These are phyloP conservation scores for Cryptomeria japonica DNA, from an alignment of 75 land plant species.

Conservation along the genomic window DNA sequence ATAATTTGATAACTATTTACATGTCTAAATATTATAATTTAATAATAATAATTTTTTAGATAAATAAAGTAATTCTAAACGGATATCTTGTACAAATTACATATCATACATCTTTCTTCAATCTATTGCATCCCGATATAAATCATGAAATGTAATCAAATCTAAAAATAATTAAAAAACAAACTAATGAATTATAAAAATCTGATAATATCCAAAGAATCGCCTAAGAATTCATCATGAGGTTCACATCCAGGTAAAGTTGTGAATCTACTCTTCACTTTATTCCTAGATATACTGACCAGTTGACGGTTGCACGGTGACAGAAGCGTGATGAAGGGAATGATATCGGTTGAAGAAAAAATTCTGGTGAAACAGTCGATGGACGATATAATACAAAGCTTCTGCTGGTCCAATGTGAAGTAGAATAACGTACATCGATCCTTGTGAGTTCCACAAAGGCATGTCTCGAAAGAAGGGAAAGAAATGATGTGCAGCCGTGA, in stretches of 20 bases:
- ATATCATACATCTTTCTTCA: too few species aligned
- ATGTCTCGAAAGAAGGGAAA: slow-evolving; percentile 32
- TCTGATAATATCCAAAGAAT: not conserved
- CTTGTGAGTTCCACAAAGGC: slow-evolving; percentile 37
- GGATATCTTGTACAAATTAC: too few species aligned
- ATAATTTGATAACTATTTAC: too few species aligned
- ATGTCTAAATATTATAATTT: too few species aligned
- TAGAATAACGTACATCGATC: slow-evolving; percentile 18
- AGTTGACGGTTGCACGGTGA: slow-evolving; percentile 44
- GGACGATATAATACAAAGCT: slow-evolving; percentile 49
- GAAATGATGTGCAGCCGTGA: slow-evolving; percentile 22
- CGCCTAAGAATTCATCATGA: not conserved
- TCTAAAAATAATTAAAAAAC: too few species aligned
- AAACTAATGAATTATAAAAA: too few species aligned
- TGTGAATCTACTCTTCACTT: not conserved
- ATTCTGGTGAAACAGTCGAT: slow-evolving; percentile 43
- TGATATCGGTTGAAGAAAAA: slow-evolving; percentile 45
- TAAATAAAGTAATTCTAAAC: too few species aligned
- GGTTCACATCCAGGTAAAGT: not conserved
- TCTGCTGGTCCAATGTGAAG: slow-evolving; percentile 54
- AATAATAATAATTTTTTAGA: too few species aligned
- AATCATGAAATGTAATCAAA: too few species aligned
- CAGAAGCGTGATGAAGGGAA: slow-evolving; percentile 40
- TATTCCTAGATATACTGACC: slow-evolving; percentile 18
- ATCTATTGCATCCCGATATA: too few species aligned